Evolutionary conservation across 2,329 filamentous ascomycete genomes (phyloP).

Genomic region (Colletotrichum eleusines): DNA sequence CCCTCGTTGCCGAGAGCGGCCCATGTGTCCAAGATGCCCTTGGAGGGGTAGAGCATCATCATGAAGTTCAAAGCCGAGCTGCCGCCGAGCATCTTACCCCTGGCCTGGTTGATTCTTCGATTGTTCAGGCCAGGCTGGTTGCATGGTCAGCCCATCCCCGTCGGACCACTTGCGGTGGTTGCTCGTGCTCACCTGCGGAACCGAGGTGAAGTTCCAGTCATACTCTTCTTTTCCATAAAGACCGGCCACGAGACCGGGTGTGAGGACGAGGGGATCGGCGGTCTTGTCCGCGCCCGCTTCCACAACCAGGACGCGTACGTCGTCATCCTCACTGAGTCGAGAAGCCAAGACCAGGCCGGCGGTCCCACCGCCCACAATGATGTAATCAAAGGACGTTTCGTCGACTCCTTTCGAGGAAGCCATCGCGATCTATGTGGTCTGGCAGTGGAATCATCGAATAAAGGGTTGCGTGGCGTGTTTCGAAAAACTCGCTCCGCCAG

Average conservation of each 20-base stretch:
- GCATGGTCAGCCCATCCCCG: background rate
- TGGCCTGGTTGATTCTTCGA: constrained; percentile 44
- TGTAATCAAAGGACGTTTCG: constrained; percentile 43
- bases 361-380: constrained; percentile 51
- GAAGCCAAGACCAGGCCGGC: constrained; percentile 51
- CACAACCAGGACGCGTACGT: constrained; percentile 45
- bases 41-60: constrained; percentile 40
- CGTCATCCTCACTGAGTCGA: constrained; percentile 47
- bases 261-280: constrained; percentile 39
- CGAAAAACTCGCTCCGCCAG: background rate
- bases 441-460: too few species aligned
- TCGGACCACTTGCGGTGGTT: too few species aligned
- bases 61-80: constrained; percentile 45
- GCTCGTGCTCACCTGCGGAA: constrained; percentile 16
- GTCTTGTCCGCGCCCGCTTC: constrained; percentile 45
- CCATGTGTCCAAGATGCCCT: constrained; percentile 45
- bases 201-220: constrained; percentile 46
- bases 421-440: constrained; percentile 1
- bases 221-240: constrained; percentile 44
- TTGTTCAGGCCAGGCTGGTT: constrained; percentile 43
- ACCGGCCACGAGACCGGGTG: constrained; percentile 41
- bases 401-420: background rate
- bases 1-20: constrained; percentile 46
- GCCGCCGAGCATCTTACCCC: constrained; percentile 45
- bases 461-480: background rate